These are phyloP conservation scores for Glonium stellatum DNA, from an alignment of 495 filamentous ascomycete genomes.

Conservation along the genomic window DNA sequence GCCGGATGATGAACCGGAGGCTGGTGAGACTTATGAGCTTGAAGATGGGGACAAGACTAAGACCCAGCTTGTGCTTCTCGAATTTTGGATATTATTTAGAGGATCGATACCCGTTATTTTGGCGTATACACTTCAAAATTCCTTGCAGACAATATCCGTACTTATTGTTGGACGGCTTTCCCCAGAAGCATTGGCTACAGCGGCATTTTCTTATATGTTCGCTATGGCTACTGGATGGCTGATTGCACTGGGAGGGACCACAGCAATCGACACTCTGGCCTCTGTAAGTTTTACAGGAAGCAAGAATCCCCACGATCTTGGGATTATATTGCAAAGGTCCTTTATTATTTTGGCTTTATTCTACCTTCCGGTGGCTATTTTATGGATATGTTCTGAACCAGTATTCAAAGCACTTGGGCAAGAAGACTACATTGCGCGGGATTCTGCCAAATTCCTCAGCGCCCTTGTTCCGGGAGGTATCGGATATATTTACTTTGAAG, in stretches of 20 bases:
- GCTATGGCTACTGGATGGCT: slow-evolving; percentile 88
- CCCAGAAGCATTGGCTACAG: slow-evolving; percentile 72
- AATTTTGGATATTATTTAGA: slow-evolving; percentile 63
- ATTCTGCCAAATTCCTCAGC: slow-evolving; percentile 68
- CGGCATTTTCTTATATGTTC: slow-evolving; percentile 91
- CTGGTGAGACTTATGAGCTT: slow-evolving; percentile 32
- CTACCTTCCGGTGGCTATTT: slow-evolving; percentile 65
- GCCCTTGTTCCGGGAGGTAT: slow-evolving; percentile 78
- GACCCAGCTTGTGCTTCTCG: slow-evolving; percentile 43
- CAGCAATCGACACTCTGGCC: slow-evolving; percentile 80
- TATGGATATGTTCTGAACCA: slow-evolving; percentile 74
- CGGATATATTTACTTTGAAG: slow-evolving; percentile 87
- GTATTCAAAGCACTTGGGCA: slow-evolving; percentile 74
- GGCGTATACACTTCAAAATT: slow-evolving; percentile 85
- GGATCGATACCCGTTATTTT: slow-evolving; percentile 75
- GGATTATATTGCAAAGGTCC: slow-evolving; percentile 72
- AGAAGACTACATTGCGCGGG: slow-evolving; percentile 65
- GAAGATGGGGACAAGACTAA: slow-evolving; percentile 26
- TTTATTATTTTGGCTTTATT: slow-evolving; percentile 68
- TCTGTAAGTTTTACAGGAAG: slow-evolving; percentile 84
- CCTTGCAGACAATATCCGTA: slow-evolving; percentile 77
- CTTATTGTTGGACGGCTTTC: slow-evolving; percentile 76
- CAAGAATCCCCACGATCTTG: slow-evolving; percentile 72
- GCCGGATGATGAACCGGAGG: slow-evolving; percentile 21
- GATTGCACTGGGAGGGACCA: slow-evolving; percentile 86